phyloP scores from a whole-genome alignment of 2,329 filamentous ascomycete genomes.

The Neopestalotiopsis sp. region DNA sequence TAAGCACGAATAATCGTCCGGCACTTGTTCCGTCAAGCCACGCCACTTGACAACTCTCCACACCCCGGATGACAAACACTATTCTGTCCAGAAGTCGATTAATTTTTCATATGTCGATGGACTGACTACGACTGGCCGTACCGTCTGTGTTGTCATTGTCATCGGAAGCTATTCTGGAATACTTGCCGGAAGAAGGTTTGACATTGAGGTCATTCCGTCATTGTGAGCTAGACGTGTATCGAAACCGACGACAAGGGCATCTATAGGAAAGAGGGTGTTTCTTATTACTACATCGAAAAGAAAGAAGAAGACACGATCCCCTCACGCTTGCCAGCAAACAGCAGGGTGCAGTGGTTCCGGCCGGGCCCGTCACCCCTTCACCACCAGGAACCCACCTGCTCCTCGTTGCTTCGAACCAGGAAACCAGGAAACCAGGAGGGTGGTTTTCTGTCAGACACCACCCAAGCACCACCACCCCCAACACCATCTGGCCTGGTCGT shows the following conservation, averaged over 20 bases:
- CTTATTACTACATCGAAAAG: neutral
- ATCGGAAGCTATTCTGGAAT: neutral
- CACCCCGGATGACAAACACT: conserved; percentile 5
- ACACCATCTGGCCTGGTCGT: conserved; percentile 10
- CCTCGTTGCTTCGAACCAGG: neutral
- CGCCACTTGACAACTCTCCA: conserved; percentile 1
- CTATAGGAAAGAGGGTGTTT: neutral
- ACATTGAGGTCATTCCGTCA: neutral
- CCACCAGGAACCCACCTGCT: conserved; percentile 9
- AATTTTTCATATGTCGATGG: neutral
- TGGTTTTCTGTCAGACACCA: conserved; percentile 14
- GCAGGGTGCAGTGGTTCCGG: conserved; percentile 13
- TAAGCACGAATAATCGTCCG: conserved; percentile 1
- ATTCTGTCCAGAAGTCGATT: neutral
- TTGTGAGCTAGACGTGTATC: neutral
- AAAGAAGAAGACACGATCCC: conserved; percentile 1
- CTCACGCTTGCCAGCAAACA: neutral
- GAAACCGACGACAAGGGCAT: neutral
- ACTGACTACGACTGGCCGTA: neutral
- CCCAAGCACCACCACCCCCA: neutral
- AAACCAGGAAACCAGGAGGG: conserved; percentile 8
- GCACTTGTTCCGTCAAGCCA: conserved; percentile 5
- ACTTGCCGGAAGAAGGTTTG: neutral
- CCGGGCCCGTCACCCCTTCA: conserved; percentile 10
- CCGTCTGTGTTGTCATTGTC: neutral